These are phyloP conservation scores for Spinellus fusiger DNA, from an alignment of 192 early-diverging fungal species.

Conservation along the genomic window DNA sequence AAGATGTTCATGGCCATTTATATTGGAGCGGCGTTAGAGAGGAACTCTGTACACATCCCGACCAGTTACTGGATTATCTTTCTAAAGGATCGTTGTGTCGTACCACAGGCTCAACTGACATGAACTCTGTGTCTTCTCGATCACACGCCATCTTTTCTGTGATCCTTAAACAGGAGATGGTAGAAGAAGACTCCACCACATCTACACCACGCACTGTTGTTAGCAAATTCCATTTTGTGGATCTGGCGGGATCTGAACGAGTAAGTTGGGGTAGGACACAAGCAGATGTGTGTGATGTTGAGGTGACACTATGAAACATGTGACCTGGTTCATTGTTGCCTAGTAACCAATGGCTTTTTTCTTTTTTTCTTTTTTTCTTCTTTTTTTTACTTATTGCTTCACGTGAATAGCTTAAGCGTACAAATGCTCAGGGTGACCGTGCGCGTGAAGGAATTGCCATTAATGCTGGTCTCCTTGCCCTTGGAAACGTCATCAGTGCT, in stretches of 20 bases:
- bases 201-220: background rate
- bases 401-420: conserved; percentile 70
- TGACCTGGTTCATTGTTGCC: no score
- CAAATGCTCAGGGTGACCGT: conserved; percentile 85
- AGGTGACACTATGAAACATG: no score
- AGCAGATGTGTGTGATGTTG: background rate
- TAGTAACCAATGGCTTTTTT: background rate
- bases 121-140: conserved; percentile 91
- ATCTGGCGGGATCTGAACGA: conserved; percentile 95
- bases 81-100: conserved; percentile 50
- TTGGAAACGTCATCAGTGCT: conserved; percentile 96
- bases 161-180: conserved; percentile 69
- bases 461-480: conserved; percentile 88
- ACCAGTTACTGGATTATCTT: conserved; percentile 47
- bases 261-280: conserved; percentile 21
- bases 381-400: background rate
- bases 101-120: conserved; percentile 88
- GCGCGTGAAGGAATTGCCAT: conserved; percentile 96
- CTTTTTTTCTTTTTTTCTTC: background rate
- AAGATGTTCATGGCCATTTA: conserved; percentile 84
- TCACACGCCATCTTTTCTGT: conserved; percentile 97
- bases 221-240: conserved; percentile 97
- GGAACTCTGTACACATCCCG: conserved; percentile 56
- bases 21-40: conserved; percentile 81
- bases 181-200: conserved; percentile 28